These are phyloP conservation scores for Paraphoma chrysanthemicola DNA, from an alignment of 2,329 filamentous ascomycete genomes.

Conservation along the genomic window DNA sequence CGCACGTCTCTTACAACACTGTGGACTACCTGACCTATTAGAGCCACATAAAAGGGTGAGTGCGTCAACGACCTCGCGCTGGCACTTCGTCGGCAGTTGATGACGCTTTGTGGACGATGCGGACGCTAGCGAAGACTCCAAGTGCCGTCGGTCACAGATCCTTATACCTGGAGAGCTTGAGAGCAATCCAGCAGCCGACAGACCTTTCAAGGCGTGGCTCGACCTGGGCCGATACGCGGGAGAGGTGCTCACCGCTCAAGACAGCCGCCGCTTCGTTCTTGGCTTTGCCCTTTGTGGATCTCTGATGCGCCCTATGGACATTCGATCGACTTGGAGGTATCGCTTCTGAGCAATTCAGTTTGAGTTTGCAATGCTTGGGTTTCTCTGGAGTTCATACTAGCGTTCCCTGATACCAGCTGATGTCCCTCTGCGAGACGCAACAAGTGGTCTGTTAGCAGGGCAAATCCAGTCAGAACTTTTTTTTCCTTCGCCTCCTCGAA, in stretches of 20 bases:
- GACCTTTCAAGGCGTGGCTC: constrained; percentile 32
- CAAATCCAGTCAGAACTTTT: too few relatives aligned
- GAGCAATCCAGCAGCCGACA: constrained; percentile 53
- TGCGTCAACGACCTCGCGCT: too few relatives aligned
- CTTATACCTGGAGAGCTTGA: constrained; percentile 57
- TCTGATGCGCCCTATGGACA: constrained; percentile 55
- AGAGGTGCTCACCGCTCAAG: constrained; percentile 50
- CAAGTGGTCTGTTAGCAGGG: too few relatives aligned
- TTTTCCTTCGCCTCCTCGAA: too few relatives aligned
- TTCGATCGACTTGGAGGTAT: constrained; percentile 57
- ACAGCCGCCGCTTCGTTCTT: constrained; percentile 49
- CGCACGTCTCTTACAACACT: too few relatives aligned
- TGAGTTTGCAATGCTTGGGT: constrained; percentile 51
- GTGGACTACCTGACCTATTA: too few relatives aligned
- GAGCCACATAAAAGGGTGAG: too few relatives aligned
- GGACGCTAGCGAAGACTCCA: constrained; percentile 22
- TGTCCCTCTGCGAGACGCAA: too few relatives aligned
- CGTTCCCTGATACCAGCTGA: too few relatives aligned
- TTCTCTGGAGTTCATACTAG: too few relatives aligned
- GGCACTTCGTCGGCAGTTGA: too few relatives aligned
- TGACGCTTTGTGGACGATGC: too few relatives aligned
- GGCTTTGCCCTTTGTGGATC: constrained; percentile 58
- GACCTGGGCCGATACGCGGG: constrained; percentile 54
- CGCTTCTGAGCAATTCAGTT: constrained; percentile 54
- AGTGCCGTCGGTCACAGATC: constrained; percentile 51